Evolutionary conservation across 176 grass and related monocot genomes (phyloP), one percentile per base, ranked within the genome.

Genomic region (Tuctoria greenei): DNA sequence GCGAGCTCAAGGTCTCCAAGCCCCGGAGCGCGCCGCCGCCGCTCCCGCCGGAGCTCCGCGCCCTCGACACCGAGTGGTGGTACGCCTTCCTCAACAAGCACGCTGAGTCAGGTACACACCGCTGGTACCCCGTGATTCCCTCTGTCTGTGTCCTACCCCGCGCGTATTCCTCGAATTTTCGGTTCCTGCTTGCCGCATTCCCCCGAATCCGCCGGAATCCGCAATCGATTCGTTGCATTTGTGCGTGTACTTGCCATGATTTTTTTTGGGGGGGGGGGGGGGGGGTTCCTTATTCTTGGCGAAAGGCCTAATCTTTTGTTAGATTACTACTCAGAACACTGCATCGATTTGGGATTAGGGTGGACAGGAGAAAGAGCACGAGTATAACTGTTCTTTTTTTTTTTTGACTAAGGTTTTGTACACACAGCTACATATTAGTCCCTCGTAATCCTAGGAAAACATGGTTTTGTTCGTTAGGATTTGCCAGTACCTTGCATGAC

Each of bases 41-140:
- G 16, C 72, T 84, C 18, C 91, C 87, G 34, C 55, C 74, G 18
- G 95, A 94, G 59, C 84, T 89, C 69, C 85, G 84, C 71, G 76
- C 75, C 2, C 86, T 89, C 21, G 95, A 98, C 42, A 94, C 89
- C 21, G 95, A 98, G 79, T 94, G 95, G 95, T 94, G 95, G 95
- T 88, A 94, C 84, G 41, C 50, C 86, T 98, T 98, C 85, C 86
- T 83, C 47, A 70, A 66, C 72, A 98, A 92, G 82, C 79, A 87
- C 65, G 67, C 69, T 26, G 78, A 88, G 62, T 73, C 60, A 49
- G 69, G 86, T 91, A 91, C 21, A 55, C 37, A 16, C 57, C 49
- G 25, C 31, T 17, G 43, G 10, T 45, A 31, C 35, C 47, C 28
- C 67, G 16, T 59, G 6, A 28, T 64, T 24, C 16, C 47, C 49